Evolutionary conservation across 805 yeast species (phyloP), one percentile per base, ranked within the genome.

Genomic region (Hagleromyces aurorensis): DNA sequence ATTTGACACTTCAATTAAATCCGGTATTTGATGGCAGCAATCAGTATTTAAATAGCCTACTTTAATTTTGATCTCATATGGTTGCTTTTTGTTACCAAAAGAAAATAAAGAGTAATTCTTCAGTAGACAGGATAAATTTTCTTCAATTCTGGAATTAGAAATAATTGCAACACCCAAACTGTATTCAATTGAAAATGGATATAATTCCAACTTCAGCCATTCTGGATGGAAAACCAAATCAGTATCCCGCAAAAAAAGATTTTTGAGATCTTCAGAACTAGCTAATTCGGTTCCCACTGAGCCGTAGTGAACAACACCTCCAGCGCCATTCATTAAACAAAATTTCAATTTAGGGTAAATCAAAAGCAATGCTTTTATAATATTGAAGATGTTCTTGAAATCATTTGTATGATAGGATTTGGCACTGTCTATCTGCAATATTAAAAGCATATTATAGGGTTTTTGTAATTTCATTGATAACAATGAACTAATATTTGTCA

Each of bases 41-140:
- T 52, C 61, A 8, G 40, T 40, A 32, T 57, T 52, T 20, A 50
- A 33, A 26, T 43, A 57, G 1, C 62, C 62, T 1, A 57, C 44
- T 32, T 50, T 55, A 5, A 56, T 32, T 26, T 55, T 57, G 2
- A 55, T 19, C 21, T 51, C 55, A 22, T 49, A 38, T 3, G 51
- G 43, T 21, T 39, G 43, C 17, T 40, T 38, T 33, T 48, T 42
- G 5, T 43, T 46, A 1, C 7, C 6, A 19, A 37, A 26, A 6
- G 40, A 37, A 20, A 53, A 49, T 1, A 30, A 19, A 8, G 30
- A 30, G 30, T 35, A 53, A 28, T 53, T 42, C 41, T 32, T 36
- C 11, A 52, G 33, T 12, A 55, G 33, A 23, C 46, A 35, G 1
- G 58, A 51, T 30, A 36, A 44, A 2, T 32, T 35, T 3, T 19